These are phyloP conservation scores for Dryas drummondii DNA, from an alignment of 306 rosid species.

Conservation along the genomic window DNA sequence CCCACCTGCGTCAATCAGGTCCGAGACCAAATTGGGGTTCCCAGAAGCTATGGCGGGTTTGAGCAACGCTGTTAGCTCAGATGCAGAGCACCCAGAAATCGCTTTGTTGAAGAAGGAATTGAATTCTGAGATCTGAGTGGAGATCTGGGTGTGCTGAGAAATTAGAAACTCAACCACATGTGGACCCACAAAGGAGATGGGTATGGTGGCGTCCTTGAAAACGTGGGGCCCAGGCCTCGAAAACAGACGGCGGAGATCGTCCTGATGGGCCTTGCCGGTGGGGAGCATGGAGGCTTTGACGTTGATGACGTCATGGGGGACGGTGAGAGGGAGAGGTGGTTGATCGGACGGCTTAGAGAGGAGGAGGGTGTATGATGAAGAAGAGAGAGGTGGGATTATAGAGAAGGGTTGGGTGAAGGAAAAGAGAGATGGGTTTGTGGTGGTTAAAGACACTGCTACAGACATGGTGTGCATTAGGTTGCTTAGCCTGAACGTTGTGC, in stretches of 20 bases:
- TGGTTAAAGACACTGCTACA: slow-evolving; percentile 79
- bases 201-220: slow-evolving; percentile 71
- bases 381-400: slow-evolving; percentile 70
- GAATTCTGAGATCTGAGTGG: slow-evolving; percentile 22
- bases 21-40: slow-evolving; percentile 34
- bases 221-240: slow-evolving; percentile 67
- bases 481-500: slow-evolving; percentile 54
- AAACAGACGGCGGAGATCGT: slow-evolving; percentile 68
- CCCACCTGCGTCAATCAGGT: slow-evolving; percentile 59
- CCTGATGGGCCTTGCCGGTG: slow-evolving; percentile 62
- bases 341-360: slow-evolving; percentile 38
- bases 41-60: slow-evolving; percentile 47
- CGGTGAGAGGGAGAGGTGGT: slow-evolving; percentile 52
- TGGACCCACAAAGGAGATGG: slow-evolving; percentile 62
- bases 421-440: slow-evolving; percentile 57
- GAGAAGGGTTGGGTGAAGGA: slow-evolving; percentile 53
- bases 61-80: slow-evolving; percentile 50
- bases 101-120: slow-evolving; percentile 37
- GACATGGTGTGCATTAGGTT: slow-evolving; percentile 97
- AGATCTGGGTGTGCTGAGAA: slow-evolving; percentile 25
- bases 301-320: slow-evolving; percentile 50
- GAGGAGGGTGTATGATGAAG: slow-evolving; percentile 50
- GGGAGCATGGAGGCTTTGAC: slow-evolving; percentile 77
- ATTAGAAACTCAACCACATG: slow-evolving; percentile 52
- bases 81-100: slow-evolving; percentile 47